phyloP scores from a whole-genome alignment of 2,329 filamentous ascomycete species.

The Beauveria australis region DNA sequence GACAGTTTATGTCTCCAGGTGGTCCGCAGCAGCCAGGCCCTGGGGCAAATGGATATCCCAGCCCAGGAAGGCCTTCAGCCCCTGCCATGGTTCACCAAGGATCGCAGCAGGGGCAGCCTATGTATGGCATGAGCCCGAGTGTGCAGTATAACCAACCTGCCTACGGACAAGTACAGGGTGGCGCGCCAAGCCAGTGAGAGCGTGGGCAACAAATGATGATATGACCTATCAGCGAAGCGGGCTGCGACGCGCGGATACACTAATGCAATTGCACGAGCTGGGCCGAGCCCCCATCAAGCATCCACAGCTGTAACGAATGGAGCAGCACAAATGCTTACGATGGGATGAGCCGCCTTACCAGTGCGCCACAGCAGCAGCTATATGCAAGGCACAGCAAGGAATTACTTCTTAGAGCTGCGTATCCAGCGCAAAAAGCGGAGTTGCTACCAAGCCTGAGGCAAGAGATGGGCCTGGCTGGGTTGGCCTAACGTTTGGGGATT shows the following conservation, averaged over 20 bases:
- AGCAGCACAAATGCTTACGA: not conserved
- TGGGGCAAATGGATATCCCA: conserved; percentile 74
- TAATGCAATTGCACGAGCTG: conserved; percentile 52
- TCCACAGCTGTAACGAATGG: conserved; percentile 27
- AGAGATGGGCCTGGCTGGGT: not conserved
- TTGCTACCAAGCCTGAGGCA: not conserved
- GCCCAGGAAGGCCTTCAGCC: conserved; percentile 68
- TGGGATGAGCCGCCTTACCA: conserved; percentile 6
- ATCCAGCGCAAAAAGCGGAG: conserved; percentile 1
- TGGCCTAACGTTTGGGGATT: not conserved
- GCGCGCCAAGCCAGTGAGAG: conserved; percentile 59
- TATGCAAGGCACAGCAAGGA: not conserved
- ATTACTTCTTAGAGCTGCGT: conserved; percentile 2
- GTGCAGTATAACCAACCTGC: conserved; percentile 68
- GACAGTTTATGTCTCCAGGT: conserved; percentile 55
- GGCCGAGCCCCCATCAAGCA: conserved; percentile 56
- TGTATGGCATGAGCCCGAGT: conserved; percentile 68
- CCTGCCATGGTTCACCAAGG: conserved; percentile 94
- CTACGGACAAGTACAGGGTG: conserved; percentile 59
- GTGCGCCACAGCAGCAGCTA: not conserved
- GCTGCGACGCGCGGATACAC: conserved; percentile 55
- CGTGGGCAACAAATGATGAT: not conserved
- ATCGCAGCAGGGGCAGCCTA: conserved; percentile 80
- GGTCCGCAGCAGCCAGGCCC: conserved; percentile 51
- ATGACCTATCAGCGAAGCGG: conserved; percentile 25